Base-by-base conservation (phyloP, 352 stramenopile species). In the Pythium sukuiense region DNA sequence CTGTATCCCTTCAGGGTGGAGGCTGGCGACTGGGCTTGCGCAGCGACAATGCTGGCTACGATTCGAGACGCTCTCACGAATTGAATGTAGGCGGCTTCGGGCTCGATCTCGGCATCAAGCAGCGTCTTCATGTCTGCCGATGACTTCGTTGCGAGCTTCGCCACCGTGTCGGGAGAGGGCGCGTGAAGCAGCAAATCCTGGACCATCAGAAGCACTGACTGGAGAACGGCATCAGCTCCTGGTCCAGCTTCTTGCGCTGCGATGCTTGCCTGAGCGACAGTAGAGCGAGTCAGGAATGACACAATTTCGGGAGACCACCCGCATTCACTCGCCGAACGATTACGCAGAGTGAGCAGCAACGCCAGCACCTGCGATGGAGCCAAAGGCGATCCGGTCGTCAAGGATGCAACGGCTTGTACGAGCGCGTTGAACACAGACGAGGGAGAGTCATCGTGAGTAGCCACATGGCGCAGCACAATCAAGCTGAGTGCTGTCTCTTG, bases 11-110 rank as follows among this genome's bases (percentile, higher is more conserved):
- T 65, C 49, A 26, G 1, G 46, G 3, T 11, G 14, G 2, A 18
- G 3, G 1, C 32, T 24, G 33, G 13, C 3, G 16, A 41, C n/a
- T 14, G n/a, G 45, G 39, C 3, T 29, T 52, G 26, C 41, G 20
- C 29, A 7, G 54, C 35, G 18, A 58, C 26, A 2, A 70, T 9
- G 18, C 8, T 59, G 5, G 46, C 33, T 2, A 67, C 33, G 20
- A 67, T 30, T n/a, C 59, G 43, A 3, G 65, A 67, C 1, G 35
- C 59, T 33, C 56, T 59, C 13, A 72, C 35, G 50, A 64, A 72
- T 14, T 30, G 45, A 16, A 43, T 45, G 48, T 50, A 72, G 0
- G 46, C 54, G 12, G 33, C 24, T 4, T 54, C 37, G 0, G 27
- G 20, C 12, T 27, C n/a, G 26, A 60, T 32, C 7, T 63, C 20